phyloP scores from a whole-genome alignment of 1,139 yeast species.

The Taiozyma onychis region DNA sequence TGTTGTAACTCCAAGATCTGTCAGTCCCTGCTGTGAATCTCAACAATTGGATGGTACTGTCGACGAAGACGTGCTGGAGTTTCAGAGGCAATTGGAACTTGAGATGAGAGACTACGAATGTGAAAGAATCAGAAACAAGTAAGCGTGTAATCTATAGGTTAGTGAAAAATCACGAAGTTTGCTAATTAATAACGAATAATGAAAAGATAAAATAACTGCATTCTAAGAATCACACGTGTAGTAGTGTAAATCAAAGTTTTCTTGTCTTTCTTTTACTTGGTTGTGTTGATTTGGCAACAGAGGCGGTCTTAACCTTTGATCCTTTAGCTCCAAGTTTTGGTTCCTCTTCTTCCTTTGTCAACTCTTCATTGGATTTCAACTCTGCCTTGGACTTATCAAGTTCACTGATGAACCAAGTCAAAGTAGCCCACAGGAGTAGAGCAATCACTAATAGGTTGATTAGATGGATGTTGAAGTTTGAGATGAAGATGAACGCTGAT shows the following conservation, averaged over 20 bases:
- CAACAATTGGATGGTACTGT: not conserved
- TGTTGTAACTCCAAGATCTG: not conserved
- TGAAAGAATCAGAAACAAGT: slow-evolving; percentile 9
- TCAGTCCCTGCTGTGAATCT: not conserved
- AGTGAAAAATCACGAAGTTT: not conserved
- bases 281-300: slow-evolving; percentile 1
- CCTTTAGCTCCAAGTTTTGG: slow-evolving; percentile 2
- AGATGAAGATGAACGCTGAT: slow-evolving; percentile 50
- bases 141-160: not conserved
- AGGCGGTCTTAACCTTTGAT: slow-evolving; percentile 3
- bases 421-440: slow-evolving; percentile 63
- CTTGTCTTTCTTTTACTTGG: slow-evolving; percentile 8
- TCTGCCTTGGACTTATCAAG: slow-evolving; percentile 32
- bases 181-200: not conserved
- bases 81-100: slow-evolving; percentile 14
- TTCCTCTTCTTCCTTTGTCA: slow-evolving; percentile 25
- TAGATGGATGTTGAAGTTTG: slow-evolving; percentile 66
- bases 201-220: not conserved
- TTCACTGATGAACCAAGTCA: slow-evolving; percentile 85
- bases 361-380: slow-evolving; percentile 39
- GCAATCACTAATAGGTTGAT: slow-evolving; percentile 69
- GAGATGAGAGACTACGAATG: slow-evolving; percentile 19
- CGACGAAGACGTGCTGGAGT: slow-evolving; percentile 21
- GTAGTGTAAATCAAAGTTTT: slow-evolving; percentile 4
- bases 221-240: not conserved